Base-by-base conservation (phyloP, 1,139 yeast genomes). In the Suhomyces panamericanus region DNA sequence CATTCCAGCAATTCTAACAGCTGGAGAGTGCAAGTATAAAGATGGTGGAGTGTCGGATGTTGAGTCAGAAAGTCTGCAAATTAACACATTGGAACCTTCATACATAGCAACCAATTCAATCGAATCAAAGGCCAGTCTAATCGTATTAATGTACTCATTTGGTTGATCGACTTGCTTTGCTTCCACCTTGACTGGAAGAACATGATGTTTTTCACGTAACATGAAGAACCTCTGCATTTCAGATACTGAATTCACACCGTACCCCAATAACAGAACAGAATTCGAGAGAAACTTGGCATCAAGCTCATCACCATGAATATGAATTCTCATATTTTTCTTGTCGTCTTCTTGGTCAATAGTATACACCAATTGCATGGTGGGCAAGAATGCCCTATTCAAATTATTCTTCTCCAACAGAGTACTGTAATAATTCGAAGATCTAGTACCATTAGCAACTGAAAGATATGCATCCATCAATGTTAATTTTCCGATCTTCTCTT, bases 21-120 rank as follows among this genome's bases (percentile, higher is more conserved):
- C 87, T 0, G 99, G 99, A 0, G 96, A 81, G 43, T 80, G 86
- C 28, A 91, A 64, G 35, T 73, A 76, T 24, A 90, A 69, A 0
- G 91, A 79, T 0, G 87, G 83, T 0, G 78, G 53, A 41, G 69
- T 49, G 43, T 73, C 56, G 8, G 70, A 66, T 51, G 73, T 63
- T 50, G 70, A 74, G 34, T 73, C 66, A 37, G 70, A 69, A 27
- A 78, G 65, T 39, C 78, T 74, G 43, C 73, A 70, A 15, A 85
- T 67, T 45, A 74, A 70, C 11, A 85, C 78, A n/a, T 76, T 76
- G 13, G 91, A 86, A 43, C 95, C 95, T 7, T 81, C 89, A 69
- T 83, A 86, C 10, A 70, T 71, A 41, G 83, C 75, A 5, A 67
- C 61, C 48, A 82, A 77, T 39, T 77, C 81, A 12, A 85, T 64